phyloP scores from a whole-genome alignment of 2,329 filamentous ascomycete genomes.

The Zalaria sp. region DNA sequence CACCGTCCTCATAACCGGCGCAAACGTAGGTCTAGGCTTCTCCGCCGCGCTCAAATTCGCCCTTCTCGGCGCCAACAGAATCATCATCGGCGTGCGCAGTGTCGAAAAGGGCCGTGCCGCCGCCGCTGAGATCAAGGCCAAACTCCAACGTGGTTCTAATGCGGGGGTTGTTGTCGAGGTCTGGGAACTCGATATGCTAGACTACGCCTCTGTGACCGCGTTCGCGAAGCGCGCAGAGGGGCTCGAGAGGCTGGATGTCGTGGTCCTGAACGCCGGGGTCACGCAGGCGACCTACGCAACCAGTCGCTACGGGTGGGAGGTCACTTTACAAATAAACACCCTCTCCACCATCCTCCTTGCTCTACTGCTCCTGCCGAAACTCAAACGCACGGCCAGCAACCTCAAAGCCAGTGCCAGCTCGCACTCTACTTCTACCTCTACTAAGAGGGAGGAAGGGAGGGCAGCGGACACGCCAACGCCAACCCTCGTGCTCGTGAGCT shows the following conservation, averaged over 20 bases:
- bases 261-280: constrained; percentile 25
- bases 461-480: background rate
- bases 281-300: constrained; percentile 11
- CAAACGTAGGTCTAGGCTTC: constrained; percentile 24
- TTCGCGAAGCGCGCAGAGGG: constrained; percentile 12
- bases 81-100: constrained; percentile 24
- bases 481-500: constrained; percentile 2
- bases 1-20: constrained; percentile 17
- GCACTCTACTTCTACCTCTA: no score
- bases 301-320: constrained; percentile 23
- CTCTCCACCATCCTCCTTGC: constrained; percentile 42
- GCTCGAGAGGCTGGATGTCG: constrained; percentile 22
- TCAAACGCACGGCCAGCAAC: constrained; percentile 5
- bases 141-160: constrained; percentile 9
- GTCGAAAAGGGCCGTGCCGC: constrained; percentile 21
- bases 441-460: background rate
- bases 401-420: no score
- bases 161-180: constrained; percentile 16
- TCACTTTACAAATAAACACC: constrained; percentile 42
- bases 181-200: constrained; percentile 12
- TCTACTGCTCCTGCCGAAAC: constrained; percentile 31
- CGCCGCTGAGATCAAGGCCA: constrained; percentile 15
- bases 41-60: constrained; percentile 24
- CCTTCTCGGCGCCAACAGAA: constrained; percentile 17
- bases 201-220: constrained; percentile 10